phyloP scores from a whole-genome alignment of 2,329 filamentous ascomycete species.

The Pseudogymnoascus sp. region DNA sequence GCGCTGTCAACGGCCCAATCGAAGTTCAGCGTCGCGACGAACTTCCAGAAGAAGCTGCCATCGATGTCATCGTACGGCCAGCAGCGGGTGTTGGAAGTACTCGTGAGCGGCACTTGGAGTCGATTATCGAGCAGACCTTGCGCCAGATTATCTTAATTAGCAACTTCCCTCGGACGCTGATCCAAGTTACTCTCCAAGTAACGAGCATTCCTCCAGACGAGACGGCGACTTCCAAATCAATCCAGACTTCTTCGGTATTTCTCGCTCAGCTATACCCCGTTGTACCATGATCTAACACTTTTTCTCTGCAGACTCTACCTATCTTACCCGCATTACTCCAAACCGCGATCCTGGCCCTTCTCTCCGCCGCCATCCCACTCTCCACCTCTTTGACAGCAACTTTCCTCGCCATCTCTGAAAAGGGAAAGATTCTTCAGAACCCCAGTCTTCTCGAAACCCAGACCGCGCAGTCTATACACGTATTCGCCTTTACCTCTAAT shows the following conservation, averaged over 20 bases:
- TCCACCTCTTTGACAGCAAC: slow-evolving; percentile 61
- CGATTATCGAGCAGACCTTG: slow-evolving; percentile 61
- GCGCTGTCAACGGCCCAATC: slow-evolving; percentile 84
- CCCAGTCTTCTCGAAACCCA: slow-evolving; percentile 57
- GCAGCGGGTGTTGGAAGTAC: slow-evolving; percentile 74
- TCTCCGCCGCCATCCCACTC: slow-evolving; percentile 77
- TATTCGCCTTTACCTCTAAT: slow-evolving; percentile 71
- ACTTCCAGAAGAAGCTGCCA: slow-evolving; percentile 77
- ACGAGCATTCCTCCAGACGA: slow-evolving; percentile 60
- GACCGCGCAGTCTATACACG: slow-evolving; percentile 64
- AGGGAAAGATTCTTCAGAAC: slow-evolving; percentile 41
- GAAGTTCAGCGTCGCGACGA: slow-evolving; percentile 86
- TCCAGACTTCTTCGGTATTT: slow-evolving; percentile 50
- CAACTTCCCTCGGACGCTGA: slow-evolving; percentile 66
- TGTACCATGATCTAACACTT: not conserved
- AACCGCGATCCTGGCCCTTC: slow-evolving; percentile 65
- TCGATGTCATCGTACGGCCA: slow-evolving; percentile 86
- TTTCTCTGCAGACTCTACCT: slow-evolving; percentile 54
- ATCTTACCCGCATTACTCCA: slow-evolving; percentile 78
- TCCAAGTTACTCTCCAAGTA: slow-evolving; percentile 77
- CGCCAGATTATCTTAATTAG: slow-evolving; percentile 67
- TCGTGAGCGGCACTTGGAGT: slow-evolving; percentile 75
- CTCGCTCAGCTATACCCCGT: slow-evolving; percentile 10
- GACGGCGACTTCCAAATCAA: slow-evolving; percentile 51
- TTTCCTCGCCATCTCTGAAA: slow-evolving; percentile 49